phyloP scores from a whole-genome alignment of 768 basidiomycete genomes.

The Kwoniella europaea region DNA sequence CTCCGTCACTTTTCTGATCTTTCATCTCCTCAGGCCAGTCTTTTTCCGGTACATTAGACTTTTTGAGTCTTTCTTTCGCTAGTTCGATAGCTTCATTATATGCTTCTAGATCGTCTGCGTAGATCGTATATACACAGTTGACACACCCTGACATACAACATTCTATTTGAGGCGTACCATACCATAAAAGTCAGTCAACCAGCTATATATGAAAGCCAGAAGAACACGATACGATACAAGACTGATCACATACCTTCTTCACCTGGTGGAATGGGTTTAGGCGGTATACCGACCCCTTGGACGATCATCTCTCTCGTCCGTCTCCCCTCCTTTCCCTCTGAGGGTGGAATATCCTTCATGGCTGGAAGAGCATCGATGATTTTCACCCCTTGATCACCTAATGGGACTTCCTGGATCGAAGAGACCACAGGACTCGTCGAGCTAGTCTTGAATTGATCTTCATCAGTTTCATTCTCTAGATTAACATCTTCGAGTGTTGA shows the following conservation, averaged over 20 bases:
- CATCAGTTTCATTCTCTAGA: too few relatives aligned
- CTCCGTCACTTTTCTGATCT: constrained; percentile 31
- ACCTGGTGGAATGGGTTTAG: constrained; percentile 51
- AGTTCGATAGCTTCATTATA: constrained; percentile 67
- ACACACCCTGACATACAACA: constrained; percentile 96
- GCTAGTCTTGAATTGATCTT: constrained; percentile 32
- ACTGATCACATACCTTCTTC: constrained; percentile 51
- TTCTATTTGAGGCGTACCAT: constrained; percentile 61
- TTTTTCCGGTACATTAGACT: constrained; percentile 63
- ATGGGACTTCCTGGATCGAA: constrained; percentile 51
- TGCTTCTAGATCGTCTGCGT: constrained; percentile 71
- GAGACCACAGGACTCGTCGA: constrained; percentile 40
- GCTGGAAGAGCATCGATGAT: constrained; percentile 32
- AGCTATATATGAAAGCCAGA: background rate
- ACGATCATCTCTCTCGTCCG: constrained; percentile 26
- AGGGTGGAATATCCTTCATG: constrained; percentile 31
- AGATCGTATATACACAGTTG: constrained; percentile 86
- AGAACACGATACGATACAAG: background rate
- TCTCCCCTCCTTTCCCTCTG: background rate
- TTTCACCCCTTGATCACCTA: constrained; percentile 3
- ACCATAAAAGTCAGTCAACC: background rate
- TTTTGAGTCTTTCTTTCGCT: constrained; percentile 64
- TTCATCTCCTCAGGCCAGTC: constrained; percentile 68
- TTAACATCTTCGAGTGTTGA: too few relatives aligned
- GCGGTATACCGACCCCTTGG: constrained; percentile 48